Base-by-base conservation (phyloP, 371 early-diverging fungal species). In the Apophysomyces ossiformis region DNA sequence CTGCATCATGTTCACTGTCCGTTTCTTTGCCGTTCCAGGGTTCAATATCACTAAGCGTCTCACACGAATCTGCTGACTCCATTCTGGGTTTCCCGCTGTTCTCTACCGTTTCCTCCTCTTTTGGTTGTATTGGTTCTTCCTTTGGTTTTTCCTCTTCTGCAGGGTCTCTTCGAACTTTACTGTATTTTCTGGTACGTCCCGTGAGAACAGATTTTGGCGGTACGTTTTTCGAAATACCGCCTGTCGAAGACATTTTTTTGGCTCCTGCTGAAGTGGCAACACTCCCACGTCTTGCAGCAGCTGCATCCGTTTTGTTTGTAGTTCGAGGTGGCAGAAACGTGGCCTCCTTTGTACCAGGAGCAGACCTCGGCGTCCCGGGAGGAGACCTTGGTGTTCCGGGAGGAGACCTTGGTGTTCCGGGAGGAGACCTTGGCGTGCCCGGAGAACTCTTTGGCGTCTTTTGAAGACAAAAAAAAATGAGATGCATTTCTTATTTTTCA, bases 1-100 rank as follows among this genome's bases (percentile, higher is more conserved):
- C 79, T 13, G 79, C 79, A 69, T 79, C 79, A 58, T 79, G 79
- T 21, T 79, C 79, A 43, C 76, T 67, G 39, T 71, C 67, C 4
- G 58, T 46, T 7, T 69, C 71, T 60, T 64, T 47, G 58, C n/a
- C 47, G 21, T 59, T 44, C 61, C 61, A 61, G 43, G 61, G 44
- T 46, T 61, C 61, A 61, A 61, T 61, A 36, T 61, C 61, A 26
- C 61, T 61, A 5, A 61, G 46, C 1, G 61, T 61, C 4, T 46
- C 61, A 8, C 45, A 43, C 7, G 61, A 61, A 32, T 43, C 46
- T 18, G 35, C 43, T 9, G 58, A 37, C 58, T 39, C 54, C 54
- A 50, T n/a, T 26, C 21, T 50, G 2, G 54, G 26, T 21, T 59
- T 16, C 6, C 15, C 38, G 5, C 8, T 57, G 6, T 59, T 35